These are phyloP conservation scores for Lablab purpureus DNA, from an alignment of 306 rosid genomes.

Conservation along the genomic window DNA sequence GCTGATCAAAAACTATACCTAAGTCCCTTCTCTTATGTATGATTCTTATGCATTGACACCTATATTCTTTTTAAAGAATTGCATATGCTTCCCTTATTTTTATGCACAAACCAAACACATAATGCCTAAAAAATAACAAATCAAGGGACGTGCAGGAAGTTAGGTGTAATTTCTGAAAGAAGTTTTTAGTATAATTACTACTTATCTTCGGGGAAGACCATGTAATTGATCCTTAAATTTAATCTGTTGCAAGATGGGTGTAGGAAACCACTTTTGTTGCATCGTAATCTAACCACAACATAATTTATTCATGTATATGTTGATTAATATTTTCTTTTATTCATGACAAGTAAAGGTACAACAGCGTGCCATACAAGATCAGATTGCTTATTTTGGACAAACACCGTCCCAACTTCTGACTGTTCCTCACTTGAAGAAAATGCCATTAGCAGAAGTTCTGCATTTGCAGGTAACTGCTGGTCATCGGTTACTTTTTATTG, in stretches of 20 bases:
- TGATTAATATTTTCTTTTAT: conserved; percentile 32
- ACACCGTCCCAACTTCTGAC: conserved; percentile 97
- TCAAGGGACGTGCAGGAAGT: neutral
- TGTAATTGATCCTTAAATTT: neutral
- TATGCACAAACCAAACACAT: neutral
- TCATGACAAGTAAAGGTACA: conserved; percentile 70
- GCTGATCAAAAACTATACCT: neutral
- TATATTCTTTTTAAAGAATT: neutral
- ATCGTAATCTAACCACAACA: neutral
- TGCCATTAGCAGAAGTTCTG: conserved; percentile 86
- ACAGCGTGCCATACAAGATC: conserved; percentile 95
- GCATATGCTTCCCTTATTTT: neutral
- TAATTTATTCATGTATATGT: conserved; percentile 28
- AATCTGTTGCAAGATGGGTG: conserved; percentile 1
- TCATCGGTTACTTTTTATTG: conserved; percentile 27
- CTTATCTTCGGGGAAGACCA: neutral
- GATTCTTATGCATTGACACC: neutral
- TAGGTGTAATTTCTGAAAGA: neutral
- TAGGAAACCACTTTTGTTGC: conserved; percentile 28
- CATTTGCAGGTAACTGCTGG: conserved; percentile 83
- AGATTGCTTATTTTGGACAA: conserved; percentile 98
- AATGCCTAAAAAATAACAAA: neutral
- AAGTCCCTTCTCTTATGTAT: neutral
- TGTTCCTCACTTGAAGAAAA: conserved; percentile 82
- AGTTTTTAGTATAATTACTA: neutral